Evolutionary conservation across 148 eudicot species (phyloP).

Genomic region (Cornus florida): DNA sequence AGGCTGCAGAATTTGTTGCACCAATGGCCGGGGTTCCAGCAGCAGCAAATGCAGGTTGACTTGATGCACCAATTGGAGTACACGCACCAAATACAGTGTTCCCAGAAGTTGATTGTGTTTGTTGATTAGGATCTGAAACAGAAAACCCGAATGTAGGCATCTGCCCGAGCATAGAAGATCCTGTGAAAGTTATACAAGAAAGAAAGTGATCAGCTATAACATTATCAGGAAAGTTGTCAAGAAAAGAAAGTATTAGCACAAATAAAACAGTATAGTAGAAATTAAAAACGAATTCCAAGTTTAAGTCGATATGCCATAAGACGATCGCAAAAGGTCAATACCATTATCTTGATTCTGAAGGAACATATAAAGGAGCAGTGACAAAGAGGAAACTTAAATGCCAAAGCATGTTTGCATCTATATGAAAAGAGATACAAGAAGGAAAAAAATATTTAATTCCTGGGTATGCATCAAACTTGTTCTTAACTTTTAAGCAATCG

Average conservation of each 20-base stretch:
- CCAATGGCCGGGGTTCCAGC: neutral
- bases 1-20: neutral
- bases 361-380: no score
- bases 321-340: no score
- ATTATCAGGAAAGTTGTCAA: neutral
- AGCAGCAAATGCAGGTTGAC: neutral
- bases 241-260: neutral
- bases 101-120: conserved; percentile 6
- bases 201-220: neutral
- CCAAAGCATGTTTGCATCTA: neutral
- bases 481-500: no score
- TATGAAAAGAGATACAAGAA: neutral
- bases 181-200: neutral
- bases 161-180: conserved; percentile 2
- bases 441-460: neutral
- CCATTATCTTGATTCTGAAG: no score
- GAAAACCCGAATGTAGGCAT: conserved; percentile 7
- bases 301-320: no score
- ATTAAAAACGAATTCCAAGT: no score
- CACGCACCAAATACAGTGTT: conserved; percentile 1
- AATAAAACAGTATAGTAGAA: neutral
- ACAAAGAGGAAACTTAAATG: no score
- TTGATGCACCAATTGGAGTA: conserved; percentile 8
- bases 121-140: conserved; percentile 7
- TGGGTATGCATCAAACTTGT: neutral